A percentile compares a stretch with the other conserved stretches of the same genome.
Evolutionary conservation across 768 basidiomycete genomes (phyloP).

Genomic region (Boletus barrowsii): DNA sequence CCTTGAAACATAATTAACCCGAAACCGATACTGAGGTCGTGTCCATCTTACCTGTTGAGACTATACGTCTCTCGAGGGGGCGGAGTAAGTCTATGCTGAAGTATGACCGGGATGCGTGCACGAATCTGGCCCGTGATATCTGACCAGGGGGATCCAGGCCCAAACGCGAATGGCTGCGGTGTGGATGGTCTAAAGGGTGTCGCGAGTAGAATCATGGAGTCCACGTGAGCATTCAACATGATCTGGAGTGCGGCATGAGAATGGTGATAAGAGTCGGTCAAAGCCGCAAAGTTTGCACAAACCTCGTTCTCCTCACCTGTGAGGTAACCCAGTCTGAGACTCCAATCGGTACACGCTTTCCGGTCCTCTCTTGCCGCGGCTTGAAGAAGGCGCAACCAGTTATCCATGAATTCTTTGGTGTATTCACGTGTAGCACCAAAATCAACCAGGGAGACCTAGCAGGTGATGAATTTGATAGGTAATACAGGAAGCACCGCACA

Average conservation of each 20-base stretch:
- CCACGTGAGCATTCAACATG: constrained; percentile 86
- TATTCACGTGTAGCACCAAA: constrained; percentile 95
- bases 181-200: constrained; percentile 67
- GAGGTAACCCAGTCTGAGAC: constrained; percentile 82
- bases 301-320: constrained; percentile 87
- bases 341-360: constrained; percentile 66
- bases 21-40: not conserved
- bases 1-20: constrained; percentile 25
- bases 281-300: not conserved
- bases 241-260: constrained; percentile 31
- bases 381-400: constrained; percentile 77
- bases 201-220: constrained; percentile 80
- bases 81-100: constrained; percentile 82
- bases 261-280: not conserved
- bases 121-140: constrained; percentile 75
- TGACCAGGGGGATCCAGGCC: too few species aligned
- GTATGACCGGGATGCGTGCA: constrained; percentile 83
- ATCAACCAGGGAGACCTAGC: constrained; percentile 83
- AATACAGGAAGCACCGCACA: not conserved
- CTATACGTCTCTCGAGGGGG: constrained; percentile 95
- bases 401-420: constrained; percentile 79
- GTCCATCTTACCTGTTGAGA: constrained; percentile 68
- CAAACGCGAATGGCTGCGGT: too few species aligned
- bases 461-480: not conserved
- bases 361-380: constrained; percentile 72